Evolutionary conservation across 202 grass and related monocot genomes (phyloP).

Genomic region (Setaria viridis): DNA sequence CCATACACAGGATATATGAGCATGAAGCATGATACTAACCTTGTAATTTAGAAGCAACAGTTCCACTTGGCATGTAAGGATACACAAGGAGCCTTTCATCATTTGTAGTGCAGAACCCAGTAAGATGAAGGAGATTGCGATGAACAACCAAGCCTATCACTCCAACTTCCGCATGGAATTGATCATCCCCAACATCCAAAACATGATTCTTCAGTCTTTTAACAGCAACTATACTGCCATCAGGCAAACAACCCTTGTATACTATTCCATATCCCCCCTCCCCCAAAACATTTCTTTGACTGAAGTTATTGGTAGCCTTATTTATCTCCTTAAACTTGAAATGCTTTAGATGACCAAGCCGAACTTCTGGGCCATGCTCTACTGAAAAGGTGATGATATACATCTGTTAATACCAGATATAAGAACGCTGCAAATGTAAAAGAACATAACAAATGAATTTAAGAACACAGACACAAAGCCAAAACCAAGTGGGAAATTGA

Average conservation of each 20-base stretch:
- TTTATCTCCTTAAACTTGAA: conserved; percentile 73
- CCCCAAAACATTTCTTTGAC: conserved; percentile 72
- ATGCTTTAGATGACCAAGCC: conserved; percentile 66
- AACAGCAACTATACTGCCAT: conserved; percentile 61
- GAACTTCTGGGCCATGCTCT: conserved; percentile 47
- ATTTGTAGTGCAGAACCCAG: conserved; percentile 66
- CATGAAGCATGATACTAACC: conserved; percentile 54
- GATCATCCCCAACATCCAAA: conserved; percentile 53
- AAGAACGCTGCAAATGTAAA: conserved; percentile 9
- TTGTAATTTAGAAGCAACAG: conserved; percentile 82
- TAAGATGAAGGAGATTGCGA: conserved; percentile 67
- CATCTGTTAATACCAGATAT: conserved; percentile 12
- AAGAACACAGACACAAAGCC: neutral
- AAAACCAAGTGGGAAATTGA: neutral
- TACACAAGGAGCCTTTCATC: conserved; percentile 78
- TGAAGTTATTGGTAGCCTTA: conserved; percentile 75
- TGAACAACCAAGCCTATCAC: conserved; percentile 80
- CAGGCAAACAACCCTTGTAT: conserved; percentile 69
- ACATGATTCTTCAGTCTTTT: conserved; percentile 68
- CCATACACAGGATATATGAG: conserved; percentile 6
- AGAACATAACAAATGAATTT: conserved; percentile 1
- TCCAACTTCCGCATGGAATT: conserved; percentile 84
- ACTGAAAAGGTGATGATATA: conserved; percentile 45
- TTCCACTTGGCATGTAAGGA: conserved; percentile 88
- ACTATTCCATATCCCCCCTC: conserved; percentile 81